Base-by-base conservation (phyloP, 768 basidiomycete species). In the Pulveroboletus sp. region DNA sequence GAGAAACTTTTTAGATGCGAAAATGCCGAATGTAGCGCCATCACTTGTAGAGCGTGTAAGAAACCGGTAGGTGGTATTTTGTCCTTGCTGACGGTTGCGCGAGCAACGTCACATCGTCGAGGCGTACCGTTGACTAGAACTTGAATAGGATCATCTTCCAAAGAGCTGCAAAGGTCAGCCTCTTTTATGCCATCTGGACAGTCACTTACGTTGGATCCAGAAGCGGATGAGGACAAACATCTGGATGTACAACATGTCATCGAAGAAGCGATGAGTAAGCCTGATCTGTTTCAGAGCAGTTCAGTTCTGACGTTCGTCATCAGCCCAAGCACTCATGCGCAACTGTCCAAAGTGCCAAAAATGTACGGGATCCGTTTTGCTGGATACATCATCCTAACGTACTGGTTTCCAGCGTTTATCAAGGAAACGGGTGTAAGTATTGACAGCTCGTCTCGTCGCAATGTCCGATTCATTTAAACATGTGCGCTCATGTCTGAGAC, bases 231-330 rank as follows among this genome's bases (percentile, higher is more conserved):
- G 12, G 90, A 94, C 63, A 81, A 77, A 51, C 78, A 81, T 41
- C 66, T 94, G 14, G 83, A 90, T 65, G 83, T 79, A 12, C 76
- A 83, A 46, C 92, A 94, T 69, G 65, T 76, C 2, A 75, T 97
- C 24, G 94, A 97, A 63, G 94, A 97, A 61, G 94, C 93, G 3
- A 97, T 97, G 94, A 90, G 90, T 87, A 36, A 38, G 61, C 25
- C 2, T 25, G 9, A 77, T 69, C 7, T 31, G 40, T 45, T 21
- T 24, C n/a, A 25, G 43, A 14, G 35, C 2, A 38, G 23, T 29
- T 8, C 27, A 34, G 16, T 35, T 32, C 35, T 47, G 31, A 55
- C 57, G 17, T 53, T 39, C 5, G 8, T 25, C 39, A 50, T 11
- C 46, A 90, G 88, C 89, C 29, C 75, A 76, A 37, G 93, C 93